Base-by-base conservation (phyloP, 164 flowering plant species). In the Stephania yunnanensis region DNA sequence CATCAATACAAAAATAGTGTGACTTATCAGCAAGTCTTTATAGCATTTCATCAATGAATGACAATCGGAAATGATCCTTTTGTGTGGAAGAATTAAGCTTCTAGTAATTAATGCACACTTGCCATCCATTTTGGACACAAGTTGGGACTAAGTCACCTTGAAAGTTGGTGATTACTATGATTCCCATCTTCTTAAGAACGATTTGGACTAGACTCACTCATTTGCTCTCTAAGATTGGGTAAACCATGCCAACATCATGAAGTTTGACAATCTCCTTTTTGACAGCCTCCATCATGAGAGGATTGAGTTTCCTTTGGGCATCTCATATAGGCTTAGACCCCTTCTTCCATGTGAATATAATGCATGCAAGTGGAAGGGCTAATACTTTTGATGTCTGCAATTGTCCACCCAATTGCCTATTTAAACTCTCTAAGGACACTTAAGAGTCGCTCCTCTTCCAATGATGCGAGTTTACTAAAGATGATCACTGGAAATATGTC, bases 41-140 rank as follows among this genome's bases (percentile, higher is more conserved):
- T 61, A 6, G 7, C 65, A 61, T 61, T 13, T 61, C 0, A n/a
- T 0, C 65, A n/a, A 61, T 61, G 65, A 61, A 61, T 15, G 2
- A 29, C 10, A 75, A 42, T 1, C 67, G 11, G 19, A 75, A 75
- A 13, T 75, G 66, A 30, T 75, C 71, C 25, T 75, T 75, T 4
- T 30, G 6, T 2, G 72, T 75, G 7, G 19, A 5, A 1, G 17
- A 0, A n/a, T 75, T 75, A 0, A 68, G 12, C 46, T 46, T 36
- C 6, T 72, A 13, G 36, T 68, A 75, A 31, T 75, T 72, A 6
- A 75, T 68, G 17, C 77, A 75, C 8, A 70, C 55, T 69, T 15
- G 17, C 53, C 25, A 70, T 1, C 53, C 46, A 17, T 29, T 70
- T 4, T 2, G 8, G 1, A 7, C 9, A 7, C 30, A 6, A 2